A percentile compares a stretch with the other conserved stretches of the same genome.
These are phyloP conservation scores for Colletotrichum incanum DNA, from an alignment of 2,329 filamentous ascomycete species.

Conservation along the genomic window DNA sequence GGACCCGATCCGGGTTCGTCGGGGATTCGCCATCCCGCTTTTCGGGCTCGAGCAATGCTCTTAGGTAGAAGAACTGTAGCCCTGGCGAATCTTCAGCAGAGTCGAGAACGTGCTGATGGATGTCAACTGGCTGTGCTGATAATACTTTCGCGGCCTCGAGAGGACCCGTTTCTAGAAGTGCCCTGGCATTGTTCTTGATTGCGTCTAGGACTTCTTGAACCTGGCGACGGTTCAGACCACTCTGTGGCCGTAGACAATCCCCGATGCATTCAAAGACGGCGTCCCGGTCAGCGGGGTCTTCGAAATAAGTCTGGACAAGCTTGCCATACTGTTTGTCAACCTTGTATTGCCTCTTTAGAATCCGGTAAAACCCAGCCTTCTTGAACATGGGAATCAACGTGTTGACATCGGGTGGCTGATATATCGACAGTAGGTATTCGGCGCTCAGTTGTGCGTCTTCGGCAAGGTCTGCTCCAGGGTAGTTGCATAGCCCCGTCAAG, in stretches of 20 bases:
- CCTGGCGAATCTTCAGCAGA: constrained; percentile 73
- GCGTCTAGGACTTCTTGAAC: constrained; percentile 78
- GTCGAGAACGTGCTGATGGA: constrained; percentile 78
- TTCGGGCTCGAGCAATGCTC: constrained; percentile 78
- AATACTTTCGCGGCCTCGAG: constrained; percentile 76
- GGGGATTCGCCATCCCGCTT: constrained; percentile 51
- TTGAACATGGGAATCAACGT: constrained; percentile 84
- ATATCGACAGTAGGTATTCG: constrained; percentile 94
- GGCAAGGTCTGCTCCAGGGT: constrained; percentile 83
- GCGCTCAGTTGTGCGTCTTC: constrained; percentile 98
- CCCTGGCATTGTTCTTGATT: constrained; percentile 75
- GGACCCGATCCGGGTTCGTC: constrained; percentile 64
- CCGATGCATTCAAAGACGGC: constrained; percentile 85
- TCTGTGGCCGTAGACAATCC: constrained; percentile 78
- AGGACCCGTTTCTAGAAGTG: constrained; percentile 79
- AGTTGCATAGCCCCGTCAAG: constrained; percentile 86
- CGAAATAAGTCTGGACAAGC: constrained; percentile 85
- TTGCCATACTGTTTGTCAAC: constrained; percentile 84
- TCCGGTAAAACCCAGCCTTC: constrained; percentile 88
- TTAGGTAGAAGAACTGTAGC: constrained; percentile 83
- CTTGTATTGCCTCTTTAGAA: constrained; percentile 90
- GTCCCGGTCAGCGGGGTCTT: constrained; percentile 83
- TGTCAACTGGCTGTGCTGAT: constrained; percentile 71
- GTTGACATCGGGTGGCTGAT: constrained; percentile 88
- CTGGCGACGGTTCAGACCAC: constrained; percentile 78